Evolutionary conservation across 2,329 filamentous ascomycete genomes (phyloP).

Genomic region (Pseudocercospora eumusae): DNA sequence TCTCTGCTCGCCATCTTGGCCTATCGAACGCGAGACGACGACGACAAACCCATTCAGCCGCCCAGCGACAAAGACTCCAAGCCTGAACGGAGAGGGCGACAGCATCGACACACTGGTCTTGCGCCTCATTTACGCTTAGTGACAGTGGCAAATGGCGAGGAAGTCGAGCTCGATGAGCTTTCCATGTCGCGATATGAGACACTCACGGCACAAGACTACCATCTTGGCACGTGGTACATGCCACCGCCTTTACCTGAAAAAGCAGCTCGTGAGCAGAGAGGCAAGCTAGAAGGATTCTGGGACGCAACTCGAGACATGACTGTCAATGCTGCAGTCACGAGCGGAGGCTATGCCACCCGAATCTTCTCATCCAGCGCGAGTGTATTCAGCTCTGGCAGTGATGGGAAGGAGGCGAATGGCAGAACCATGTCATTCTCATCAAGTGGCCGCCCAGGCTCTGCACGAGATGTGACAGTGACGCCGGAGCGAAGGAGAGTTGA

Average conservation of each 20-base stretch:
- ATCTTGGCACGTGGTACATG: conserved; percentile 79
- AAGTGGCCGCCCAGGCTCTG: conserved; percentile 42
- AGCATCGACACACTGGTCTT: conserved; percentile 73
- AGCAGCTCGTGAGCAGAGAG: conserved; percentile 60
- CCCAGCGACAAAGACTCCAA: conserved; percentile 49
- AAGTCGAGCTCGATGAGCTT: conserved; percentile 84
- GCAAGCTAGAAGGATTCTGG: conserved; percentile 84
- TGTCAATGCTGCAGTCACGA: conserved; percentile 20
- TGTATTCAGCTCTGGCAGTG: conserved; percentile 54
- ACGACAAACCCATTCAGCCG: conserved; percentile 57
- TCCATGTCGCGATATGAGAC: conserved; percentile 84
- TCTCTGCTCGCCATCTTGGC: conserved; percentile 88
- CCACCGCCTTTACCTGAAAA: conserved; percentile 64
- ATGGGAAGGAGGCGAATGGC: conserved; percentile 40
- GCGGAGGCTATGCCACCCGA: conserved; percentile 77
- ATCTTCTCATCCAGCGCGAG: conserved; percentile 87
- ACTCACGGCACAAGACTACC: conserved; percentile 86
- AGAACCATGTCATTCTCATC: conserved; percentile 35
- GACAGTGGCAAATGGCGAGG: conserved; percentile 77
- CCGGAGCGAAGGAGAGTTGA: conserved; percentile 29
- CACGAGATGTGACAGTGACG: conserved; percentile 33
- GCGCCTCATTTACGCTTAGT: conserved; percentile 90
- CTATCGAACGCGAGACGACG: conserved; percentile 74
- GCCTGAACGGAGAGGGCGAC: conserved; percentile 62
- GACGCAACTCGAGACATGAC: conserved; percentile 57